These are phyloP conservation scores for Fusarium brachygibbosum DNA, from an alignment of 2,329 filamentous ascomycete genomes.

Conservation along the genomic window DNA sequence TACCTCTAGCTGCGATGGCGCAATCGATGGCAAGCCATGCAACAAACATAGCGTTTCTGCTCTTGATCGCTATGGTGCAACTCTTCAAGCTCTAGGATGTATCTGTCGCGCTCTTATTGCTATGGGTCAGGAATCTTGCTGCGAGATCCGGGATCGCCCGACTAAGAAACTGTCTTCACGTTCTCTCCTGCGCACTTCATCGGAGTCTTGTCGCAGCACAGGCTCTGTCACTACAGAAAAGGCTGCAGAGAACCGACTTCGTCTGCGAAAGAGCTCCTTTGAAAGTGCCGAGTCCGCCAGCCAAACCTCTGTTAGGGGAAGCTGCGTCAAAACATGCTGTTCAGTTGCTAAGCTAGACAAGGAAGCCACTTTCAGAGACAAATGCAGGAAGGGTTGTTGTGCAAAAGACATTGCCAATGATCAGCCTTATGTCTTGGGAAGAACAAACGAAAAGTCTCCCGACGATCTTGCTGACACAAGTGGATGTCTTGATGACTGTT, in stretches of 20 bases:
- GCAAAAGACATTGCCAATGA: not conserved
- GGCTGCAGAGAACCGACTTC: constrained; percentile 25
- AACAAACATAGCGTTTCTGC: constrained; percentile 53
- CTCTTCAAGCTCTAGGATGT: constrained; percentile 64
- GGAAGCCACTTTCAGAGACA: not conserved
- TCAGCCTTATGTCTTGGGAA: too few species aligned
- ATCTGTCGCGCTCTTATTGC: constrained; percentile 67
- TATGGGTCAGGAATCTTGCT: constrained; percentile 66
- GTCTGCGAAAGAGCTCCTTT: constrained; percentile 27
- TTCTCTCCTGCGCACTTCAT: constrained; percentile 40
- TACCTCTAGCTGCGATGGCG: constrained; percentile 28
- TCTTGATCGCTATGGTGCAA: constrained; percentile 58
- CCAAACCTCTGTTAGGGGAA: constrained; percentile 1
- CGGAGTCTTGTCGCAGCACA: constrained; percentile 48
- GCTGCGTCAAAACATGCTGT: too few species aligned
- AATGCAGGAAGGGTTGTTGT: constrained; percentile 6
- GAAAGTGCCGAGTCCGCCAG: constrained; percentile 22
- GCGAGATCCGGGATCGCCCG: constrained; percentile 50
- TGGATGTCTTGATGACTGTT: too few species aligned
- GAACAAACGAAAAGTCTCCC: not conserved
- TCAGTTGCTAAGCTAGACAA: too few species aligned
- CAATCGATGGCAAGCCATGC: constrained; percentile 56
- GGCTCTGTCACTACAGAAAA: constrained; percentile 25
- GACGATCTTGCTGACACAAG: not conserved
- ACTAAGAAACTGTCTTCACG: constrained; percentile 36